These are phyloP conservation scores for Davidsoniella neocaledoniae DNA, from an alignment of 2,329 filamentous ascomycete species.

Conservation along the genomic window DNA sequence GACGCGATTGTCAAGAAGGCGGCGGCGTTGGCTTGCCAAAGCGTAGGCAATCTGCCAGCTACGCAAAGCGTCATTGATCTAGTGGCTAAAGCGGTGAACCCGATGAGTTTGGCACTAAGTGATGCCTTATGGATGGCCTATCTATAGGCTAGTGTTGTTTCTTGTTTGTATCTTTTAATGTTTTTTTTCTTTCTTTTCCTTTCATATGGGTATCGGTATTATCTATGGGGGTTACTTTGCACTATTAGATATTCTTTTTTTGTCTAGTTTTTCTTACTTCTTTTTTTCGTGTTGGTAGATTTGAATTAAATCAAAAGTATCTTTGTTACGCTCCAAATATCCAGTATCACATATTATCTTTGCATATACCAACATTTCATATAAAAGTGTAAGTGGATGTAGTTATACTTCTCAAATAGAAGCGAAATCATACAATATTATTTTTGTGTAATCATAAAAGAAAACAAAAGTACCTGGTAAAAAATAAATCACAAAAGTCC, in stretches of 20 bases:
- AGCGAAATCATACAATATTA: no score
- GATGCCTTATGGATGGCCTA: conserved; percentile 98
- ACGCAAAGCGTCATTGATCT: conserved; percentile 96
- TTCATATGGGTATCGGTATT: neutral
- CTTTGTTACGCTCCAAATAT: no score
- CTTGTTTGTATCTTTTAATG: conserved; percentile 5
- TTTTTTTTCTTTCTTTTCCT: conserved; percentile 4
- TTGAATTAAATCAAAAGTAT: no score
- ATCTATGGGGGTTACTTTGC: neutral
- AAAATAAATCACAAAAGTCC: no score
- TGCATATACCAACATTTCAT: no score
- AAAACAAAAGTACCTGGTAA: no score
- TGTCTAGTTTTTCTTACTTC: neutral
- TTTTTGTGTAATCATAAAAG: no score
- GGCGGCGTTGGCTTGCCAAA: conserved; percentile 62
- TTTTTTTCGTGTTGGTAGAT: neutral
- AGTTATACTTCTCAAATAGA: no score
- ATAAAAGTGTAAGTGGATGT: no score
- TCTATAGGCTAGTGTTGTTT: conserved; percentile 35
- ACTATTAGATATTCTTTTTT: no score
- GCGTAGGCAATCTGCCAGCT: conserved; percentile 68
- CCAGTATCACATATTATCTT: no score
- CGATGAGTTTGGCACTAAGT: conserved; percentile 69
- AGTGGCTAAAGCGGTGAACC: conserved; percentile 83
- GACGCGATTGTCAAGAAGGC: conserved; percentile 87